A percentile compares a stretch with the other conserved stretches of the same genome.
Evolutionary conservation across 495 filamentous ascomycete genomes (phyloP).

Genomic region (Lentithecium fluviatile): DNA sequence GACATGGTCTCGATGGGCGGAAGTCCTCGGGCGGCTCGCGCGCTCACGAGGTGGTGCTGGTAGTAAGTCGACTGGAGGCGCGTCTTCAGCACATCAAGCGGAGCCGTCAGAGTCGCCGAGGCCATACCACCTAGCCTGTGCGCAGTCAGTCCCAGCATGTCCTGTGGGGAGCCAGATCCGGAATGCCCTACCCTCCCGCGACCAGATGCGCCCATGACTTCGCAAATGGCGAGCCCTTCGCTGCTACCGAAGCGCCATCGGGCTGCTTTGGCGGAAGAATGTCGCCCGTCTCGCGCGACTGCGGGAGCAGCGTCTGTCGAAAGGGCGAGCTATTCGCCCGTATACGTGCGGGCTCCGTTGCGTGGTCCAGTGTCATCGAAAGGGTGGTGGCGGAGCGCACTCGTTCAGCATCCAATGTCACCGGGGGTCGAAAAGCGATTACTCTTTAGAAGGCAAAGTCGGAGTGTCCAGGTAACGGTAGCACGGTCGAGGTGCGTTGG

Average conservation of each 20-base stretch:
- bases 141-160: constrained; percentile 21
- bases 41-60: constrained; percentile 59
- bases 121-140: constrained; percentile 82
- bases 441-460: too few relatives aligned
- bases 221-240: constrained; percentile 52
- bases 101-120: constrained; percentile 77
- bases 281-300: constrained; percentile 64
- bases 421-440: too few relatives aligned
- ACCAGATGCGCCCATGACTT: constrained; percentile 90
- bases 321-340: constrained; percentile 13
- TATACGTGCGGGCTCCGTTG: constrained; percentile 17
- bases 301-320: constrained; percentile 40
- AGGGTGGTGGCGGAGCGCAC: neutral
- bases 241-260: constrained; percentile 41
- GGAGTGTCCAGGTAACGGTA: too few relatives aligned
- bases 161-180: neutral
- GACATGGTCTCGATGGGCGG: constrained; percentile 49
- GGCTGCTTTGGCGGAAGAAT: constrained; percentile 48
- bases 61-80: constrained; percentile 90
- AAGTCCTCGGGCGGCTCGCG: constrained; percentile 50
- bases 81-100: constrained; percentile 88
- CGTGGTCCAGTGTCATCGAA: constrained; percentile 33
- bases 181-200: constrained; percentile 70
- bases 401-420: too few relatives aligned
- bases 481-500: too few relatives aligned